Base-by-base conservation (phyloP, 805 yeast species). In the Diddensiella caesifluorescens region DNA sequence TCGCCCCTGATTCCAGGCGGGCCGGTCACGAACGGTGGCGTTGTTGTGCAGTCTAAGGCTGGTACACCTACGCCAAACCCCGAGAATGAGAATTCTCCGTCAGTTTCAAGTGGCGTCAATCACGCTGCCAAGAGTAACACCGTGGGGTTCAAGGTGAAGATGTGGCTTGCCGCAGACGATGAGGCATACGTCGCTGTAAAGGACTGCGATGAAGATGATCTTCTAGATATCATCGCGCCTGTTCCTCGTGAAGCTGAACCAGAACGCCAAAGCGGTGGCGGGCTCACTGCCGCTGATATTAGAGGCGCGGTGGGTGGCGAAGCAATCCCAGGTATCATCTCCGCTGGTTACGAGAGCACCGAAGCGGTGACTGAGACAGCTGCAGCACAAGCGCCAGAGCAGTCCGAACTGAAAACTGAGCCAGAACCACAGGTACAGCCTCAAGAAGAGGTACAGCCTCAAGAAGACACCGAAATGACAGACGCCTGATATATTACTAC, bases 241-340 rank as follows among this genome's bases (percentile, higher is more conserved):
- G 46, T 26, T 25, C 39, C 23, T 30, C 38, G 22, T 22, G 37
- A 35, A 10, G 53, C 55, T 36, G 41, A 28, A 4, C 49, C 41
- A 4, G 56, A 51, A 3, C 42, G 45, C 12, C 43, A 45, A 19
- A 41, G 48, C 3, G 58, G 53, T 27, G 67, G 62, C 5, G 54
- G 60, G 5, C 56, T 73, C 16, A 63, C 70, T 3, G 71, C 67
- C 29, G 70, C 64, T 22, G 78, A 73, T 43, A 73, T 73, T 31
- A 65, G 78, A 53, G 80, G 76, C 9, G 79, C 80, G 4, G 78
- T 73, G 4, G 75, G 74, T 5, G 70, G 65, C 16, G 74, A 66
- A 37, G 60, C 74, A 1, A 68, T 70, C 47, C 71, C 74, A 2
- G 75, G 77, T 3, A 61, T 72, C 15, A 45, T 29, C 15, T 29